Evolutionary conservation across 441 rosid genomes (phyloP), one percentile per base, ranked within the genome.

Genomic region (Euphorbia schlechtendalii): DNA sequence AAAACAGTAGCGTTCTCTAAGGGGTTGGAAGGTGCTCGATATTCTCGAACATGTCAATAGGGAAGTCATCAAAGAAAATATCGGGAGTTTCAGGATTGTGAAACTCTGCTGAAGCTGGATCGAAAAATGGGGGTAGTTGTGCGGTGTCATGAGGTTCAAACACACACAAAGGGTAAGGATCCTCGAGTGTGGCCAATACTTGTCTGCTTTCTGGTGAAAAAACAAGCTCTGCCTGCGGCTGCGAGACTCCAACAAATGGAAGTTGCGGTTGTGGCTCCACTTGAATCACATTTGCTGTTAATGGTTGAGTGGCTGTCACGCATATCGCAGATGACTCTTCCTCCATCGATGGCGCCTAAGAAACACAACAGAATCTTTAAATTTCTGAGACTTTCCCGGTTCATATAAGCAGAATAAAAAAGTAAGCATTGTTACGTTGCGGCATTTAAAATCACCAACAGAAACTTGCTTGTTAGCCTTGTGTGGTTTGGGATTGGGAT

Each of bases 41-140:
- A 9, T 82, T 82, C 75, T 92, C 92, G 48, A 88, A 86, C 80
- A 89, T 80, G 66, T 86, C 96, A 0, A 82, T 54, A 0, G 98
- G 96, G 53, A 92, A 86, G 73, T 87, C 92, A 15, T 92, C 93
- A 4, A 84, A 86, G 80, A 88, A 84, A 18, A 77, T 60, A 41
- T 87, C 89, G 0, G 76, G 75, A 12, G 71, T 71, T 38, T 17
- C 71, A 0, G 63, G 56, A 46, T 61, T 72, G 52, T 57, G 49
- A 69, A 68, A 56, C 79, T 56, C 55, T 51, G 55, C 8, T 61
- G 78, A 66, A 0, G 73, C 59, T 0, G 84, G 78, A 67, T 83
- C 85, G 0, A 82, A 74, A 59, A 85, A 75, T 0, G 70, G 67
- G 22, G 76, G 53, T 34, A 86, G 69, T 5, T 65, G 78, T 22